Percentiles rank a stretch among this genome's conserved stretches.
phyloP scores from a whole-genome alignment of 2,329 filamentous ascomycete species.

The Dactylonectria macrodidyma region DNA sequence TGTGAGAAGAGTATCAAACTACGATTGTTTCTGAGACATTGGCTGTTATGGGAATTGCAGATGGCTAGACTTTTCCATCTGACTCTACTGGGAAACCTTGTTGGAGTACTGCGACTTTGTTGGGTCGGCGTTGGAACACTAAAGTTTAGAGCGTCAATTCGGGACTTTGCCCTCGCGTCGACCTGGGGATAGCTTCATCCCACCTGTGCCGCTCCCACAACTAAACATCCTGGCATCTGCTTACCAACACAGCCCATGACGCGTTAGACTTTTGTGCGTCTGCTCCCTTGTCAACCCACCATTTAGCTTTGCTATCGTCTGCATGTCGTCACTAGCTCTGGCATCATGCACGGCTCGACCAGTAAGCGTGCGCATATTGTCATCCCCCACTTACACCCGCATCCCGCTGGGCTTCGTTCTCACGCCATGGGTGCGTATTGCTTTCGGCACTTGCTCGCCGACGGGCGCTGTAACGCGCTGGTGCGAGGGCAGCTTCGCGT shows the following conservation, averaged over 20 bases:
- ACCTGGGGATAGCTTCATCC: background rate
- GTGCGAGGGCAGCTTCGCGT: background rate
- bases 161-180: background rate
- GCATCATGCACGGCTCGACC: background rate
- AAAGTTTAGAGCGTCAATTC: background rate
- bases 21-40: background rate
- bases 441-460: constrained; percentile 1
- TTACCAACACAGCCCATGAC: background rate
- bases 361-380: constrained; percentile 9
- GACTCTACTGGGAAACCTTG: background rate
- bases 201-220: background rate
- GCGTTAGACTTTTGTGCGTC: background rate
- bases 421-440: background rate
- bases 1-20: background rate
- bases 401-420: constrained; percentile 3
- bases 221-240: background rate
- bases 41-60: background rate
- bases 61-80: background rate
- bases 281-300: background rate
- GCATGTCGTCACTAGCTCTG: constrained; percentile 12
- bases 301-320: background rate
- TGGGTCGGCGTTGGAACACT: background rate
- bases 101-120: background rate
- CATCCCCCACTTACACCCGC: constrained; percentile 12
- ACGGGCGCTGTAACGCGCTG: background rate